phyloP scores from a whole-genome alignment of 805 yeast species.

The Tetrapisispora namnaoensis region DNA sequence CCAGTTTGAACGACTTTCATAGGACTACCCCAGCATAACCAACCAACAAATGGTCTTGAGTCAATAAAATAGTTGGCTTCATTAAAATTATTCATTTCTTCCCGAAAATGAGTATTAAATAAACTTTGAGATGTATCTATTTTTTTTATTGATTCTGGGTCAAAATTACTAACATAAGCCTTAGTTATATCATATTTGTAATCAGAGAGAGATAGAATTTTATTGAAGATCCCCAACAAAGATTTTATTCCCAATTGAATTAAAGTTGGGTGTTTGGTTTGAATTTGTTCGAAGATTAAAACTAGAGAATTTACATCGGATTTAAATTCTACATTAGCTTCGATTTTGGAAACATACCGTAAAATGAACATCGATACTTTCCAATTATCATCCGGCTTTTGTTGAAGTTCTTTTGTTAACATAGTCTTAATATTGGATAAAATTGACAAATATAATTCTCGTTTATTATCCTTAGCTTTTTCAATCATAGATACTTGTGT shows the following conservation, averaged over 20 bases:
- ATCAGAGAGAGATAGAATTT: constrained; percentile 35
- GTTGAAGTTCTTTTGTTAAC: constrained; percentile 17
- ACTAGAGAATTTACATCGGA: constrained; percentile 33
- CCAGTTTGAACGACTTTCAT: constrained; percentile 32
- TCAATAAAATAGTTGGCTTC: constrained; percentile 47
- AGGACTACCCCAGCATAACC: constrained; percentile 62
- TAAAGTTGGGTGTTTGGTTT: constrained; percentile 56
- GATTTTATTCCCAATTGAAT: constrained; percentile 52
- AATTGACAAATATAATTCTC: constrained; percentile 33
- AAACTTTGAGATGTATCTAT: constrained; percentile 36
- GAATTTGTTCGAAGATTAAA: constrained; percentile 38
- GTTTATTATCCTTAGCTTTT: constrained; percentile 51
- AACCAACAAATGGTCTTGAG: constrained; percentile 46
- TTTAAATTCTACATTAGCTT: constrained; percentile 42
- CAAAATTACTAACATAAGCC: constrained; percentile 34
- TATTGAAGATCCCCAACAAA: constrained; percentile 39
- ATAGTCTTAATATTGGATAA: constrained; percentile 36
- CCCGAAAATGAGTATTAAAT: constrained; percentile 34
- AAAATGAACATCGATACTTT: constrained; percentile 41
- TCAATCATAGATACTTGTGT: constrained; percentile 47
- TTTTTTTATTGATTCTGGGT: constrained; percentile 31
- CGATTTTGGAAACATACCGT: constrained; percentile 41
- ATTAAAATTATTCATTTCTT: constrained; percentile 40
- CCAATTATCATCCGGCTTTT: constrained; percentile 37
- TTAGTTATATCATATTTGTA: constrained; percentile 38